These are phyloP conservation scores for Verticillium nonalfalfae DNA, from an alignment of 2,329 filamentous ascomycete genomes.

Conservation along the genomic window DNA sequence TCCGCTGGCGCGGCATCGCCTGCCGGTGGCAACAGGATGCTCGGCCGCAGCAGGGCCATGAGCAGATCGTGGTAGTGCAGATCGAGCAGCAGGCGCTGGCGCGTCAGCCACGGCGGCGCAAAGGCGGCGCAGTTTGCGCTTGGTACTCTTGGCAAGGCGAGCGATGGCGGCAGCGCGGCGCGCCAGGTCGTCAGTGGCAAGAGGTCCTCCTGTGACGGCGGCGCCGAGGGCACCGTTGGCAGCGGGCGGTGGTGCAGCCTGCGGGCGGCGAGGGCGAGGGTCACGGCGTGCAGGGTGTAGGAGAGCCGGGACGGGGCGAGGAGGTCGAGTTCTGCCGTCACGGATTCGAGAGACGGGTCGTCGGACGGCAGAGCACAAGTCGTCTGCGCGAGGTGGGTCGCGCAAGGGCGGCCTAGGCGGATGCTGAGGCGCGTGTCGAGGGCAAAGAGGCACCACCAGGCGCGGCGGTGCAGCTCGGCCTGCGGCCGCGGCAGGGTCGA, in stretches of 20 bases:
- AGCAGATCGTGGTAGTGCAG: constrained; percentile 32
- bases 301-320: background rate
- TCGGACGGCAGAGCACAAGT: constrained; percentile 1
- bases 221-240: background rate
- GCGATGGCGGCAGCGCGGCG: background rate
- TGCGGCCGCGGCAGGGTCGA: constrained; percentile 20
- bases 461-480: constrained; percentile 36
- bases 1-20: background rate
- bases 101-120: constrained; percentile 34
- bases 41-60: background rate
- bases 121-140: constrained; percentile 11
- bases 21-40: background rate
- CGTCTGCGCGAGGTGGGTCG: background rate
- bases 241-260: background rate
- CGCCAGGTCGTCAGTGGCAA: background rate
- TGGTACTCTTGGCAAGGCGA: background rate
- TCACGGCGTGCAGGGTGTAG: background rate
- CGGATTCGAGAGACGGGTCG: background rate
- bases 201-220: background rate
- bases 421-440: constrained; percentile 39
- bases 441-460: constrained; percentile 46
- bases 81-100: constrained; percentile 32
- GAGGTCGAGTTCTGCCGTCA: background rate
- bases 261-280: background rate
- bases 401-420: constrained; percentile 40